Conservation (phyloP, 1,139 yeast species). For the Cylindricascospora bacillispora region DNA sequence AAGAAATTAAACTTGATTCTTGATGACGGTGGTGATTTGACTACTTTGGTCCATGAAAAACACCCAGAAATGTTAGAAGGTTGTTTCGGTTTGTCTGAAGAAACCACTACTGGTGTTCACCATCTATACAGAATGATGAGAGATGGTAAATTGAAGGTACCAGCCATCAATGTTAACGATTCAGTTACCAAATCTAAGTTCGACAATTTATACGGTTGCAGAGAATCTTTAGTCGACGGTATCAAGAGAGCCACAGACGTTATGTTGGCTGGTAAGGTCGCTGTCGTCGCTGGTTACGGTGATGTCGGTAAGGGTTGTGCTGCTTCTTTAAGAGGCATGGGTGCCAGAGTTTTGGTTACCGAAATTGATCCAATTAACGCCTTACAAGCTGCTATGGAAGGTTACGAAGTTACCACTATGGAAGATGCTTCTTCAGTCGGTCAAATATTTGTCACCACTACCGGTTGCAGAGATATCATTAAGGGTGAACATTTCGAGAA, state of each 20-base stretch:
- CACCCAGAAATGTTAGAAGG: slow-evolving; percentile 95
- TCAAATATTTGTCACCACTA: slow-evolving; percentile 98
- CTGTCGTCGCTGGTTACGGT: slow-evolving; percentile 99
- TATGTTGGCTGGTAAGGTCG: slow-evolving; percentile 99
- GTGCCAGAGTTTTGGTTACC: slow-evolving; percentile 96
- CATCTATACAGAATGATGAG: slow-evolving; percentile 94
- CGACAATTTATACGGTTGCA: slow-evolving; percentile 99
- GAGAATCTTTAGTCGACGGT: slow-evolving; percentile 98
- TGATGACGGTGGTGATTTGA: slow-evolving; percentile 99
- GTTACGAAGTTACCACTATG: slow-evolving; percentile 95
- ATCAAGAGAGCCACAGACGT: slow-evolving; percentile 99
- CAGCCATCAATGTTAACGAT: slow-evolving; percentile 99
- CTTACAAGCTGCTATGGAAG: slow-evolving; percentile 98
- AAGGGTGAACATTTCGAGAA: slow-evolving; percentile 73
- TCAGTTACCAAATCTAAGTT: slow-evolving; percentile 98
- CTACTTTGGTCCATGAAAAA: slow-evolving; percentile 93
- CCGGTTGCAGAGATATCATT: slow-evolving; percentile 99
- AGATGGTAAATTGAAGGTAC: slow-evolving; percentile 87
- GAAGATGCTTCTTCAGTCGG: slow-evolving; percentile 88
- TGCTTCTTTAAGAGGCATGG: slow-evolving; percentile 98
- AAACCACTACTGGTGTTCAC: slow-evolving; percentile 99
- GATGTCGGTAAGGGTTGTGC: slow-evolving; percentile 99
- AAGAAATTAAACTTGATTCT: slow-evolving; percentile 93
- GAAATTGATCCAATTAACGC: slow-evolving; percentile 99
- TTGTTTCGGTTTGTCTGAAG: slow-evolving; percentile 97